Percentiles rank a stretch among this genome's conserved stretches.
These are phyloP conservation scores for Starmerella vaccinii DNA, from an alignment of 805 yeast species.

Conservation along the genomic window DNA sequence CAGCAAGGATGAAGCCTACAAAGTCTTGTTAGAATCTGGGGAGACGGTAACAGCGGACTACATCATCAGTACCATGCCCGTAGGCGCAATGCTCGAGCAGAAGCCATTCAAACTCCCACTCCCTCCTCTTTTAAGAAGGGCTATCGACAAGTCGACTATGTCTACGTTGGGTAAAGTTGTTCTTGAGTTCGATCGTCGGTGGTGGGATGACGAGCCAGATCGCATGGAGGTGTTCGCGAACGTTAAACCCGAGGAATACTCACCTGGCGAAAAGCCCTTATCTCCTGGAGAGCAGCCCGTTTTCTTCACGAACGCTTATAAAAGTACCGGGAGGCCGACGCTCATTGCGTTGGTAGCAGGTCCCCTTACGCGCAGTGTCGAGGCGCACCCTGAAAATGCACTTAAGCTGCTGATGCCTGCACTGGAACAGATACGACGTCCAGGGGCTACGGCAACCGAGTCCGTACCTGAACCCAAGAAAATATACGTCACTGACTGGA, in stretches of 20 bases:
- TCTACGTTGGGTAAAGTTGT: conserved; percentile 65
- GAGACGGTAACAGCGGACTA: conserved; percentile 40
- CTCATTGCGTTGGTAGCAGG: conserved; percentile 57
- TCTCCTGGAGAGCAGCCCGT: conserved; percentile 51
- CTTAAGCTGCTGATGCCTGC: conserved; percentile 54
- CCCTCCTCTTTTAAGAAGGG: conserved; percentile 33
- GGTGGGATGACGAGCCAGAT: conserved; percentile 48
- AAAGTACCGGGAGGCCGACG: conserved; percentile 39
- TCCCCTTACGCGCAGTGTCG: conserved; percentile 53
- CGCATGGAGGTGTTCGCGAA: conserved; percentile 40
- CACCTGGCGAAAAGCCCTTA: conserved; percentile 12
- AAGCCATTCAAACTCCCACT: conserved; percentile 44
- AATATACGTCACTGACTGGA: conserved; percentile 50
- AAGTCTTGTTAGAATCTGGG: conserved; percentile 28
- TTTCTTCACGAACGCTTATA: conserved; percentile 47
- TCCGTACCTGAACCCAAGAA: conserved; percentile 35
- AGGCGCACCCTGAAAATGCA: conserved; percentile 39
- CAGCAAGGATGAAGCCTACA: conserved; percentile 24
- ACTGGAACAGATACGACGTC: conserved; percentile 25
- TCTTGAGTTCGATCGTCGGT: conserved; percentile 50
- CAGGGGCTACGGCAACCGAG: not conserved
- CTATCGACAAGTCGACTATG: conserved; percentile 43
- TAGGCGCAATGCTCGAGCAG: conserved; percentile 47
- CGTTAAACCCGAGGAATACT: not conserved
- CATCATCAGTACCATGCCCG: conserved; percentile 64